Base-by-base conservation (phyloP, 2,329 filamentous ascomycete species). In the Teratosphaeria zuluensis region DNA sequence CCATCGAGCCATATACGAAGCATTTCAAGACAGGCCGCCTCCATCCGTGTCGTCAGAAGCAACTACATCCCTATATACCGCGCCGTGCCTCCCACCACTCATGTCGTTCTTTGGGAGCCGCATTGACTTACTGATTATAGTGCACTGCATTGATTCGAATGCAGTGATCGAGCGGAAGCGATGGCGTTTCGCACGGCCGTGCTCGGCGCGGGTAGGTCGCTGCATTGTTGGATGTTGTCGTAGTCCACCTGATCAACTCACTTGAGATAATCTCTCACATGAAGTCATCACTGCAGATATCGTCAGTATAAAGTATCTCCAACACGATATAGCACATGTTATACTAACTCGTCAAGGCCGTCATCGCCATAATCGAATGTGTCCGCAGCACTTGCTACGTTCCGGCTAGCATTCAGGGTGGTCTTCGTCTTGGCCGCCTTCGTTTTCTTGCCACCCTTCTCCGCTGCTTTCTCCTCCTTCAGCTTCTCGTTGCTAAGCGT, bases 351-450 rank as follows among this genome's bases (percentile, higher is more conserved):
- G 76, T 89, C 92, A 70, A 90, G 90, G 61, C 73, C 79, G 48
- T 90, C 88, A 57, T 91, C 88, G 32, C 90, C 89, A 70, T 97
- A 96, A 54, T 84, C 79, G 58, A 81, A 83, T n/a, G 84, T 85
- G 74, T 97, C 92, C 16, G 85, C 81, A 55, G 77, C 76, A 63
- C 68, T 72, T 68, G 73, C 76, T 68, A 81, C 73, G 77, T 80
- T 76, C 70, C 87, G 77, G 70, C 75, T 77, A 60, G 88, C 85
- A 58, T 89, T 88, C 55, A 97, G 79, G 6, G 84, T 87, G 19
- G 89, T 84, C 85, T 99, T 99, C 46, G 88, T 95, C 85, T 97
- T 97, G 62, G 90, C 88, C 4, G 92, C 92, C 83, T 97, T 97
- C 67, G 81, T 85, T 85, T 97, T 99, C 88, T 97, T 99, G 69